Conservation (phyloP, 768 basidiomycete species). For the Amanita pseudoporphyria region DNA sequence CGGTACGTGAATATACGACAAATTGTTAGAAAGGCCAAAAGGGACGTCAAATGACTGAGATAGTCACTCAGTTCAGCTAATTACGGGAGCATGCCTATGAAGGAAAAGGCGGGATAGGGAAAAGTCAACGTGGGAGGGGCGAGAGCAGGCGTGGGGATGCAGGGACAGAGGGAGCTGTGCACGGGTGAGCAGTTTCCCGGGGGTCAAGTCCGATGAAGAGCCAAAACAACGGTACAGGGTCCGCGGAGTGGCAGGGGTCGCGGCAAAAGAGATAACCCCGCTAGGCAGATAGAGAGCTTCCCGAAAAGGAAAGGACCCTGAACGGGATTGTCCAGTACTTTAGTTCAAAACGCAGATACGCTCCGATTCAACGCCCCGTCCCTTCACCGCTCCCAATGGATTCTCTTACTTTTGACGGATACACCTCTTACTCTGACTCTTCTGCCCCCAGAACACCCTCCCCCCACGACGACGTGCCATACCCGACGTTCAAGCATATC, state of each 20-base stretch:
- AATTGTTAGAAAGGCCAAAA: neutral
- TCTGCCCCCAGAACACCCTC: conserved; percentile 70
- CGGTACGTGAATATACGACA: neutral
- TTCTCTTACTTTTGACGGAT: conserved; percentile 45
- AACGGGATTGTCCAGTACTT: conserved; percentile 5
- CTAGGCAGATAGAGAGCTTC: conserved; percentile 3
- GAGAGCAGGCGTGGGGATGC: neutral
- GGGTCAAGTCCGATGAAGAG: conserved; percentile 13
- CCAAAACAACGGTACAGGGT: conserved; percentile 23
- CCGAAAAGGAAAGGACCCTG: conserved; percentile 6
- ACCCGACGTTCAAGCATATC: conserved; percentile 16
- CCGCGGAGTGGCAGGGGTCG: conserved; percentile 12
- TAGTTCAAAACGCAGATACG: conserved; percentile 10
- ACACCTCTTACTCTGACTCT: conserved; percentile 58
- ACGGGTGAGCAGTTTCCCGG: conserved; percentile 8
- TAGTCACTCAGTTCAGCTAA: neutral
- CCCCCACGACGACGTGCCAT: conserved; percentile 33
- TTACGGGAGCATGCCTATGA: neutral
- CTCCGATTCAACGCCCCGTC: conserved; percentile 10
- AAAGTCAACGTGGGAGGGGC: neutral
- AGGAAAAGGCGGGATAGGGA: conserved; percentile 4
- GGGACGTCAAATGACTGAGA: neutral
- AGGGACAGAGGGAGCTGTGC: conserved; percentile 4
- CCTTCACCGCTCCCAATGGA: conserved; percentile 24
- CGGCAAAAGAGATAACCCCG: conserved; percentile 15